Conservation (phyloP, 2,329 filamentous ascomycete species). For the Fusarium miscanthi region DNA sequence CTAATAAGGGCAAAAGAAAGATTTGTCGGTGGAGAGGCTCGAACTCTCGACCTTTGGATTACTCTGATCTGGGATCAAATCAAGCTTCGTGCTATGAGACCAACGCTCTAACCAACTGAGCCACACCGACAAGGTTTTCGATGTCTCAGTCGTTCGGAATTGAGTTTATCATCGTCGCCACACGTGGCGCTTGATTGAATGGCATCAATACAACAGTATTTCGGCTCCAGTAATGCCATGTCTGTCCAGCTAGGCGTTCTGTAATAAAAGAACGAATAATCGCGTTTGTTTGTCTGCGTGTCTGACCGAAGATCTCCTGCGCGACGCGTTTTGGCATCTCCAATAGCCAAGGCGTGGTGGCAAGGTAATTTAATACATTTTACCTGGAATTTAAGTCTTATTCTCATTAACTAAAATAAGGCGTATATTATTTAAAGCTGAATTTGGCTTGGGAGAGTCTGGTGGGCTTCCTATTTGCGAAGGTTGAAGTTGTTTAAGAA, state of each 20-base stretch:
- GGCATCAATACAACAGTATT: fast-evolving
- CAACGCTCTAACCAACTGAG: slow-evolving; percentile 13
- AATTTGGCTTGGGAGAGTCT: no score
- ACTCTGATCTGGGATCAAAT: background rate
- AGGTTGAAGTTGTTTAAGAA: no score
- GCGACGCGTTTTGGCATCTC: background rate
- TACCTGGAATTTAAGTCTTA: background rate
- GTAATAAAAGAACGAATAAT: fast-evolving
- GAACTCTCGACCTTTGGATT: slow-evolving; percentile 12
- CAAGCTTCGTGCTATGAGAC: background rate
- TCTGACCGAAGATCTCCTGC: fast-evolving
- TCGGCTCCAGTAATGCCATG: fast-evolving
- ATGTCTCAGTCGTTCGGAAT: fast-evolving
- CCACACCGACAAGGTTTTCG: background rate
- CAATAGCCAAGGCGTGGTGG: background rate
- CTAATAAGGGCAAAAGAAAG: no score
- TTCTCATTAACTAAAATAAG: background rate
- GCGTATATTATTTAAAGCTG: no score
- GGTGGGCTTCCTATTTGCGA: no score
- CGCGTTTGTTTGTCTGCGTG: fast-evolving
- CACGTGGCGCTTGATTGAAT: fast-evolving
- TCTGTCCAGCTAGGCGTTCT: fast-evolving
- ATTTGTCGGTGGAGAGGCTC: slow-evolving; percentile 4
- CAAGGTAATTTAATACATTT: no score
- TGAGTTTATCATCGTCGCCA: fast-evolving